Evolutionary conservation across 306 rosid species (phyloP), one percentile per base, ranked within the genome.

Genomic region (Dryas drummondii): DNA sequence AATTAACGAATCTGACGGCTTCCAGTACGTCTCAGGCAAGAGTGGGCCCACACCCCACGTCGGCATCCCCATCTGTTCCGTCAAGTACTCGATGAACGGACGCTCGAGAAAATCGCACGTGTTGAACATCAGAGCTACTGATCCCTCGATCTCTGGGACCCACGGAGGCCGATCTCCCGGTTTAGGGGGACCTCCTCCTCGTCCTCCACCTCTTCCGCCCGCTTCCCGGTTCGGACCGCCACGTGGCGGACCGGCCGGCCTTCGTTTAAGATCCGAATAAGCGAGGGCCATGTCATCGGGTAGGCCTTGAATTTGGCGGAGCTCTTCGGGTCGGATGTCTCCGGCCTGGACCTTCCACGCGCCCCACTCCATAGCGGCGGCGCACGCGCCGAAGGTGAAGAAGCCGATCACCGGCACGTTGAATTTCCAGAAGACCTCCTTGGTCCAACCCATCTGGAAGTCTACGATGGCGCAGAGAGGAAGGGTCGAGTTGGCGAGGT

Each of bases 331-430:
- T 4, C 13, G 59, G 53, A 74, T 42, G 22, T 74, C 52, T 0
- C 44, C 54, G 4, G 71, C 71, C 1, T 44, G 15, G 50, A 64
- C 78, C 45, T 74, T 74, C 78, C 78, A 74, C 64, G 78, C 7
- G 53, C 78, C 71, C 78, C 78, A 74, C 45, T 74, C 78, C 60
- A 74, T 74, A 63, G 78, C 59, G 9, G 78, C 78, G 2, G 78
- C 71, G 54, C 45, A 63, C 53, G 78, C 46, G 11, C 71, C 53
- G 51, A 74, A 74, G 1, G 71, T 74, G 78, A 74, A 63, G 52
- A 74, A 63, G 6, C 78, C 63, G 63, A 74, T 45, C 19, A 64
- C 71, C 12, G 71, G 64, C n/a, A 74, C 12, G 26, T 62, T 10
- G 44, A 63, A 74, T 41, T 49, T 74, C 71, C 62, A 74, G 52